phyloP scores from a whole-genome alignment of 1,284 basidiomycete genomes.

The Ganoderma lucidum region DNA sequence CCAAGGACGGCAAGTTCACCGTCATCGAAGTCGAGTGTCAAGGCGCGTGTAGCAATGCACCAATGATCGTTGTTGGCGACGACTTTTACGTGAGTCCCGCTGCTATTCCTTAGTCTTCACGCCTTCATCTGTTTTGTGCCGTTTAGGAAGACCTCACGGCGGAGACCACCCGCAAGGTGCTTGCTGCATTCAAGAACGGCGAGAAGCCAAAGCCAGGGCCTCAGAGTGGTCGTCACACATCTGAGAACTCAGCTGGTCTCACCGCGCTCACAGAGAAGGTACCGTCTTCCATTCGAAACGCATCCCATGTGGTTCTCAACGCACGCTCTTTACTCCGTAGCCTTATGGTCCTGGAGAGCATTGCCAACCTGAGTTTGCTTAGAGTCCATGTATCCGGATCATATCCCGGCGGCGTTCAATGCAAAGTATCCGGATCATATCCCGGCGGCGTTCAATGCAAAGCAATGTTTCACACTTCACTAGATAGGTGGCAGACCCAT shows the following conservation, averaged over 20 bases:
- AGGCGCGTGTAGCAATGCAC: conserved; percentile 98
- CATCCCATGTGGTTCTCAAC: not conserved
- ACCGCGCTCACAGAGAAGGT: conserved; percentile 89
- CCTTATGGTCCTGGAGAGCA: conserved; percentile 95
- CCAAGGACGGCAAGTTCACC: conserved; percentile 96
- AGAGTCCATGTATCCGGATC: conserved; percentile 39
- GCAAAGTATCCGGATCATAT: not conserved
- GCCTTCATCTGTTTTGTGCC: not conserved
- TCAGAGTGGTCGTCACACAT: conserved; percentile 86
- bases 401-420: conserved; percentile 4
- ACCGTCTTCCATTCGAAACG: conserved; percentile 12
- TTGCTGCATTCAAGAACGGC: conserved; percentile 88
- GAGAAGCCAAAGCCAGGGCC: conserved; percentile 93
- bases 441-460: conserved; percentile 11
- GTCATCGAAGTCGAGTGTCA: conserved; percentile 98
- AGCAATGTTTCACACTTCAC: conserved; percentile 43
- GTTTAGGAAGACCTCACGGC: conserved; percentile 95
- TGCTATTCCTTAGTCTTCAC: conserved; percentile 9
- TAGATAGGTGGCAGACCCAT: not conserved
- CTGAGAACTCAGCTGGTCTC: conserved; percentile 90
- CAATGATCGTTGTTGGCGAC: conserved; percentile 97
- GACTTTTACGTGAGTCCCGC: conserved; percentile 86
- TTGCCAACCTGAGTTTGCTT: conserved; percentile 89
- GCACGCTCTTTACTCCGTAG: conserved; percentile 49
- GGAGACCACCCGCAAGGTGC: conserved; percentile 86